Conservation (phyloP, 208 protist species). For the Trypanosoma vivax region DNA sequence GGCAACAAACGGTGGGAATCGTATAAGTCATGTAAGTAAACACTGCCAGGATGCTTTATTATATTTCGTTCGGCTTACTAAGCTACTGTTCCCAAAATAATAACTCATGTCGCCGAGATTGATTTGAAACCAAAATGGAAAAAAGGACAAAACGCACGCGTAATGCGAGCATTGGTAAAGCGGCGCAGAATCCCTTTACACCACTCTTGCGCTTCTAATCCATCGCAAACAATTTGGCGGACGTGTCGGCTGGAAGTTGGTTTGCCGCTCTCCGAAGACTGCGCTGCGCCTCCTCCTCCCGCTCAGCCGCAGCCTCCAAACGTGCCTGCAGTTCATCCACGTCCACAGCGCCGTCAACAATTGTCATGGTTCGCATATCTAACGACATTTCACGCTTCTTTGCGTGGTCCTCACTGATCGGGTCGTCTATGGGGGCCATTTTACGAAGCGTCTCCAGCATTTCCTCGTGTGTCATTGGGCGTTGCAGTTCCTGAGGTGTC, state of each 20-base stretch:
- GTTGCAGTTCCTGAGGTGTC: constrained; percentile 36
- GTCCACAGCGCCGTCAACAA: constrained; percentile 46
- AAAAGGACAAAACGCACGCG: constrained; percentile 5
- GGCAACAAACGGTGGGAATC: no score
- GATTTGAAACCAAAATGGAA: no score
- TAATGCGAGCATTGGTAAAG: no score
- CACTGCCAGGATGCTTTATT: no score
- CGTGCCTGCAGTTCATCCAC: constrained; percentile 41
- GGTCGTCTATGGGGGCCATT: constrained; percentile 62
- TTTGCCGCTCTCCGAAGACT: constrained; percentile 21
- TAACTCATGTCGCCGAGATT: no score
- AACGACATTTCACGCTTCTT: constrained; percentile 32
- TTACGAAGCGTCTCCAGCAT: constrained; percentile 45
- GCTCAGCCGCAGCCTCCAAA: constrained; percentile 18
- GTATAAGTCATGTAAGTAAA: no score
- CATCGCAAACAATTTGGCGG: constrained; percentile 35
- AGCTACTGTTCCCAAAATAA: no score
- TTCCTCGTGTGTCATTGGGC: constrained; percentile 69
- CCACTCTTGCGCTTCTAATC: constrained; percentile 9
- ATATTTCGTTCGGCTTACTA: no score
- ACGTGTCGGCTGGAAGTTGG: constrained; percentile 36
- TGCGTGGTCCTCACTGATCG: constrained; percentile 58
- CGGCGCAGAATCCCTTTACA: no score
- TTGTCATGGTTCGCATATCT: constrained; percentile 70
- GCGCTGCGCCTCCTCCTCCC: constrained; percentile 14